Evolutionary conservation across 1,139 yeast species (phyloP).

Genomic region (Suhomyces panamericanus): DNA sequence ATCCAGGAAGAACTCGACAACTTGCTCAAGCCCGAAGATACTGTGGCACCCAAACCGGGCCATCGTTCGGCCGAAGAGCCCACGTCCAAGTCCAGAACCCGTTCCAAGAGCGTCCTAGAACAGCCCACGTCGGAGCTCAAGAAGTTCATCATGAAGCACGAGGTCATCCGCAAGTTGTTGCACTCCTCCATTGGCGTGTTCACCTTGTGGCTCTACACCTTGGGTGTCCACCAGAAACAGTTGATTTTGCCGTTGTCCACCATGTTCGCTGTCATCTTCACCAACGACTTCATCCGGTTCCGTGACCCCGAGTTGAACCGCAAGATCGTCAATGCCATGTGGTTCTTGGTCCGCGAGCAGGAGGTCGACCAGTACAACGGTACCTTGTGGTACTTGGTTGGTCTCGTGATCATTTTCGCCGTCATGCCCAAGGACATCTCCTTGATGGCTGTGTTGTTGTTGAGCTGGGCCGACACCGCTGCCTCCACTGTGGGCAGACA

Average conservation of each 20-base stretch:
- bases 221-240: conserved; percentile 55
- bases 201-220: conserved; percentile 69
- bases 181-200: conserved; percentile 87
- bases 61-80: neutral
- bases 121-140: conserved; percentile 30
- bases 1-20: conserved; percentile 15
- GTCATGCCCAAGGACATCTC: conserved; percentile 79
- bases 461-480: conserved; percentile 97
- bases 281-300: conserved; percentile 72
- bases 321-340: conserved; percentile 62
- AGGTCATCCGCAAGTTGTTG: conserved; percentile 80
- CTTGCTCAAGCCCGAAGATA: conserved; percentile 12
- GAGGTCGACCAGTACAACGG: conserved; percentile 78
- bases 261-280: conserved; percentile 54
- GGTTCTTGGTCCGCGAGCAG: conserved; percentile 79
- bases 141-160: conserved; percentile 69
- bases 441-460: conserved; percentile 69
- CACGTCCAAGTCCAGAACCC: neutral
- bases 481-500: conserved; percentile 91
- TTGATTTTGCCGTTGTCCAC: conserved; percentile 60
- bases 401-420: conserved; percentile 68
- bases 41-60: neutral
- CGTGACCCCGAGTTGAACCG: conserved; percentile 59
- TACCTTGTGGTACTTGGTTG: conserved; percentile 79
- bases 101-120: neutral